A percentile compares a stretch with the other conserved stretches of the same genome.
Conservation (phyloP, 2,329 filamentous ascomycete species). For the Lasiodiplodia citricola region DNA sequence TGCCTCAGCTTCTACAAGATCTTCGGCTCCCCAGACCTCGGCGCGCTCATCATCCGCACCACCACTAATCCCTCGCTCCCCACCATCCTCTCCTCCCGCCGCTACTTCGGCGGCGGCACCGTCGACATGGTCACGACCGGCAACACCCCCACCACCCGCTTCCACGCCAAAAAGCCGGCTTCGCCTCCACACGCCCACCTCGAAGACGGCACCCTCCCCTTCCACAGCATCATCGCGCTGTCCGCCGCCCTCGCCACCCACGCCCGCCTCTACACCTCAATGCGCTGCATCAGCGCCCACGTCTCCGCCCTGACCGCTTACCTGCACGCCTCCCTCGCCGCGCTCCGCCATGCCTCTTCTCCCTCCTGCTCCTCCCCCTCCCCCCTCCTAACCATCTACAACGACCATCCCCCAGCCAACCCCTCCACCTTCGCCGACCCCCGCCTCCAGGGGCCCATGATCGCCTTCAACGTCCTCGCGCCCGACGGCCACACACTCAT, state of each 20-base stretch:
- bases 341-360: conserved; percentile 57
- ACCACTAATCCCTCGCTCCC: conserved; percentile 60
- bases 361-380: conserved; percentile 39
- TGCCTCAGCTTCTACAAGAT: conserved; percentile 94
- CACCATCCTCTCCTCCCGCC: conserved; percentile 66
- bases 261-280: conserved; percentile 60
- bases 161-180: conserved; percentile 59
- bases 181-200: conserved; percentile 64
- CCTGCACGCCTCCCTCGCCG: conserved; percentile 55
- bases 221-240: conserved; percentile 68
- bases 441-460: conserved; percentile 62
- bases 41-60: conserved; percentile 81
- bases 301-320: conserved; percentile 59
- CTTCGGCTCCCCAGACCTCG: conserved; percentile 92
- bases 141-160: conserved; percentile 40
- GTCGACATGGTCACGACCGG: conserved; percentile 63
- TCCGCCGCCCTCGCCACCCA: conserved; percentile 65
- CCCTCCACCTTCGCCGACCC: conserved; percentile 55
- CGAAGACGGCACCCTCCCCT: conserved; percentile 71
- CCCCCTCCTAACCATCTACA: conserved; percentile 61
- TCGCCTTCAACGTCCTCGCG: conserved; percentile 67
- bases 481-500: conserved; percentile 57
- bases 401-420: conserved; percentile 41
- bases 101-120: conserved; percentile 73
- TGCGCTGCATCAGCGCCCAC: conserved; percentile 64